Evolutionary conservation across 371 early-diverging fungal species (phyloP), one percentile per base, ranked within the genome.

Genomic region (Rhizopus sp.): DNA sequence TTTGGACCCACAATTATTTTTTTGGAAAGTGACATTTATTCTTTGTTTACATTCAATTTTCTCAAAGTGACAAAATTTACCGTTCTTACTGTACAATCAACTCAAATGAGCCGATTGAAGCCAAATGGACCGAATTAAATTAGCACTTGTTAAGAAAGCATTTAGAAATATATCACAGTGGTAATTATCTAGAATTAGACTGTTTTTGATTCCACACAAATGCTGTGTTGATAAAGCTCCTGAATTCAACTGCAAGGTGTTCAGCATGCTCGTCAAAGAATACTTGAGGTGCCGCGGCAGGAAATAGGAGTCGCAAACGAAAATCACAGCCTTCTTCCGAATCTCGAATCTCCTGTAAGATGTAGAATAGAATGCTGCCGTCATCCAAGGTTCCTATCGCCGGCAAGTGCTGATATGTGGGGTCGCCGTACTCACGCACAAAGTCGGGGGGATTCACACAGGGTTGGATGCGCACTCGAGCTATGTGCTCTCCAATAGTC

Each of bases 1-100:
- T n/a, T n/a, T n/a, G n/a, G n/a, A n/a, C n/a, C n/a, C n/a, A n/a
- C n/a, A n/a, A n/a, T n/a, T n/a, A n/a, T n/a, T n/a, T n/a, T n/a
- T n/a, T n/a, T n/a, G n/a, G n/a, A n/a, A n/a, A n/a, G n/a, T n/a
- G 97, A 96, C 68, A 95, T 97, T 58, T 96, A 96, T 69, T 88
- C 90, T 29, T 72, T n/a, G n/a, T n/a, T n/a, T n/a, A n/a, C n/a
- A n/a, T n/a, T n/a, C n/a, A n/a, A n/a, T n/a, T n/a, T n/a, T n/a
- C n/a, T n/a, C n/a, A n/a, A n/a, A n/a, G n/a, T n/a, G n/a, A n/a
- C n/a, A n/a, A n/a, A n/a, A n/a, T n/a, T n/a, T n/a, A n/a, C n/a
- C n/a, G n/a, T n/a, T n/a, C n/a, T n/a, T n/a, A n/a, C n/a, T n/a
- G n/a, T 98, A n/a, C n/a, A 23, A 23, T 23, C 23, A 2, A 23